phyloP scores from a whole-genome alignment of 345 rosid genomes.

The Eucalyptus grandis region DNA sequence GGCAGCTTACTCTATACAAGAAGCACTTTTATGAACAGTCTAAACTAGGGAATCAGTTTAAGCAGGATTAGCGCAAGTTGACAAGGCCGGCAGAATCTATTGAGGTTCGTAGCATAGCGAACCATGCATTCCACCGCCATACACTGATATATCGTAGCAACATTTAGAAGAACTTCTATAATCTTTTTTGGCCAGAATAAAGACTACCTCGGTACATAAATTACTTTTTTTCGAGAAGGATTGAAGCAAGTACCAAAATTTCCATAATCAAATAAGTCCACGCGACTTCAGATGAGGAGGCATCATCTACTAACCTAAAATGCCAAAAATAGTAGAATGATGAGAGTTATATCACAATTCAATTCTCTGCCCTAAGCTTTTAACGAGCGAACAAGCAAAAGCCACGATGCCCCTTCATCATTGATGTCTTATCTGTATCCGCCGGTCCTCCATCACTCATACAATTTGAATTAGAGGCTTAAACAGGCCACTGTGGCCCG shows the following conservation, averaged over 20 bases:
- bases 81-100: neutral
- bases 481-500: neutral
- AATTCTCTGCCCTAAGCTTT: neutral
- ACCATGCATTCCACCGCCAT: neutral
- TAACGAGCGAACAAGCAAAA: neutral
- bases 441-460: neutral
- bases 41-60: neutral
- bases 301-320: neutral
- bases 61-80: neutral
- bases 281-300: neutral
- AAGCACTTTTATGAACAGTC: neutral
- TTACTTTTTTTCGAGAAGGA: neutral
- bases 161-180: neutral
- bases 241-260: neutral
- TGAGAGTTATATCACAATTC: neutral
- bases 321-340: neutral
- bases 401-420: neutral
- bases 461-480: neutral
- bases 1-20: neutral
- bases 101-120: neutral
- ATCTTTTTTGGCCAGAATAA: neutral
- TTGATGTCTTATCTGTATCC: neutral
- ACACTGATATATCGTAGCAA: neutral
- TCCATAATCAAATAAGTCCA: neutral
- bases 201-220: neutral